Percentiles rank a stretch among this genome's conserved stretches.
These are phyloP conservation scores for Ziziphus jujuba DNA, from an alignment of 306 rosid genomes.

Conservation along the genomic window DNA sequence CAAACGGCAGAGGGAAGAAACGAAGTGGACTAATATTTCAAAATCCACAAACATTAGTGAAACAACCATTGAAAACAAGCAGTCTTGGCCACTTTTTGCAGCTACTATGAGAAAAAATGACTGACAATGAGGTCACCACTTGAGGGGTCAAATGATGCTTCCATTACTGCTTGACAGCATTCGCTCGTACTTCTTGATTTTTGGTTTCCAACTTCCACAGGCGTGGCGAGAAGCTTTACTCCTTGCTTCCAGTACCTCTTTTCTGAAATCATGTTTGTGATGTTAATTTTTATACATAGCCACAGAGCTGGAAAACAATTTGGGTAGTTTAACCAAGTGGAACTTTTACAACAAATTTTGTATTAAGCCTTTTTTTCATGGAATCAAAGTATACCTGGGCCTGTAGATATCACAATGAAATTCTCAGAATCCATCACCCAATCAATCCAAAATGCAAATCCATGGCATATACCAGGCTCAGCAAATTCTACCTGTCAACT, in stretches of 20 bases:
- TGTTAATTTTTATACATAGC: neutral
- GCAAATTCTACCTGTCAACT: slow-evolving; percentile 57
- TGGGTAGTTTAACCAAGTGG: neutral
- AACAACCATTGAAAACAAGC: too few species aligned
- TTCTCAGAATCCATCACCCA: slow-evolving; percentile 81
- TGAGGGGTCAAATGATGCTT: slow-evolving; percentile 67
- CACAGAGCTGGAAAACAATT: neutral
- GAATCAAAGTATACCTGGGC: slow-evolving; percentile 65
- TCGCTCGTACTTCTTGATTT: slow-evolving; percentile 19
- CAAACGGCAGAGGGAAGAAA: too few species aligned
- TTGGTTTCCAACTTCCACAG: slow-evolving; percentile 50
- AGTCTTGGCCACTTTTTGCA: neutral
- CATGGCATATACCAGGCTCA: slow-evolving; percentile 73
- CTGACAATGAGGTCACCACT: slow-evolving; percentile 50
- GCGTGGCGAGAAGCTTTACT: slow-evolving; percentile 75
- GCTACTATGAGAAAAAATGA: slow-evolving; percentile 40
- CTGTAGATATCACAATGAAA: slow-evolving; percentile 61
- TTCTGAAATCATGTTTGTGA: slow-evolving; percentile 45
- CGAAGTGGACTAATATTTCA: too few species aligned
- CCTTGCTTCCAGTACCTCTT: slow-evolving; percentile 94
- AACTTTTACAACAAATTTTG: neutral
- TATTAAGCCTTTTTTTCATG: slow-evolving; percentile 5
- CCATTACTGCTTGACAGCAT: slow-evolving; percentile 47
- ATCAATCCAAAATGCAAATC: slow-evolving; percentile 84
- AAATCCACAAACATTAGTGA: too few species aligned